A percentile compares a stretch with the other conserved stretches of the same genome.
These are phyloP conservation scores for Golubevia pallescens DNA, from an alignment of 1,284 basidiomycete species.

Conservation along the genomic window DNA sequence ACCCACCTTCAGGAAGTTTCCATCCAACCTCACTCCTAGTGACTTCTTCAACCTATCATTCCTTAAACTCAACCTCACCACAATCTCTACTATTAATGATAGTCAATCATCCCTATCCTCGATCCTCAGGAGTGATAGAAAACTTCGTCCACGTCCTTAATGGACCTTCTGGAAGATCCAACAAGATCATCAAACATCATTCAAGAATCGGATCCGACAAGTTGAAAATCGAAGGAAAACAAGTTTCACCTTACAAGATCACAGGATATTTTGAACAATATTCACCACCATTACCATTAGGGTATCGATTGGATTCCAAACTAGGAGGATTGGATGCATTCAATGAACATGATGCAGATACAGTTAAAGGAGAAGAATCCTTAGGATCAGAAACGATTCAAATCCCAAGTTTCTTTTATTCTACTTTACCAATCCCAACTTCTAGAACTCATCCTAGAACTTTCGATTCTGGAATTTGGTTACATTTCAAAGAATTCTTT, in stretches of 20 bases:
- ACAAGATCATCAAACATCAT: conserved; percentile 27
- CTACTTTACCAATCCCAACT: not conserved
- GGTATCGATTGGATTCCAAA: not conserved
- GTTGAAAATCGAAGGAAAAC: conserved; percentile 18
- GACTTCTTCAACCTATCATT: conserved; percentile 17
- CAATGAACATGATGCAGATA: not conserved
- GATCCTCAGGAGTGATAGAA: conserved; percentile 26
- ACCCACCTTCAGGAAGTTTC: conserved; percentile 26
- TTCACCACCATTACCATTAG: not conserved
- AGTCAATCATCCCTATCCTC: conserved; percentile 31
- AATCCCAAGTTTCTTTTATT: not conserved
- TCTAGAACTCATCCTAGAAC: not conserved
- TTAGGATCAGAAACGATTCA: not conserved
- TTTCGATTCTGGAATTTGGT: no score
- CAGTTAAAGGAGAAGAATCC: not conserved
- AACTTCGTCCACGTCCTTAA: conserved; percentile 38
- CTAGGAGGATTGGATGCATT: not conserved
- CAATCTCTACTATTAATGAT: conserved; percentile 26
- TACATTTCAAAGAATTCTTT: no score
- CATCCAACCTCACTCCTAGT: conserved; percentile 37
- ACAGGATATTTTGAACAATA: not conserved
- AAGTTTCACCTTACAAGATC: not conserved
- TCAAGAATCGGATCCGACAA: conserved; percentile 5
- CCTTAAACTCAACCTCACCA: not conserved
- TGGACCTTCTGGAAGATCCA: conserved; percentile 20